Conservation (phyloP, 108 stramenopile species). For the Nitzschia palea region DNA sequence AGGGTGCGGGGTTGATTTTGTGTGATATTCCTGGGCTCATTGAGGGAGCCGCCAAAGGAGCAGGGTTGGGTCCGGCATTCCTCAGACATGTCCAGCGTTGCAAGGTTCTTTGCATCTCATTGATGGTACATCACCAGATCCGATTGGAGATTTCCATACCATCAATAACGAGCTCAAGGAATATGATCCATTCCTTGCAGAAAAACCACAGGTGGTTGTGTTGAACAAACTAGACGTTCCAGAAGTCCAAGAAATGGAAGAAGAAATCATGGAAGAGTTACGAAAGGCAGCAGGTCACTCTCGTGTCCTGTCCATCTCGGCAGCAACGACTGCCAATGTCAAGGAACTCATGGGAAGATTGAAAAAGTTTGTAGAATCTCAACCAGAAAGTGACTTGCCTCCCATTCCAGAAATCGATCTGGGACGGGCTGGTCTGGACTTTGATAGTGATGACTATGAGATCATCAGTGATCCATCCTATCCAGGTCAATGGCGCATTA, state of each 20-base stretch:
- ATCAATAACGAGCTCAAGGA: constrained; percentile 90
- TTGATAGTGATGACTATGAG: constrained; percentile 86
- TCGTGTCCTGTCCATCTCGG: constrained; percentile 85
- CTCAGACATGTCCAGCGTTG: constrained; percentile 91
- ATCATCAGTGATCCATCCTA: constrained; percentile 86
- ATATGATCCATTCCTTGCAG: constrained; percentile 82
- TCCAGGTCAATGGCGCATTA: constrained; percentile 88
- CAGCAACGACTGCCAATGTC: constrained; percentile 81
- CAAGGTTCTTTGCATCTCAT: constrained; percentile 93
- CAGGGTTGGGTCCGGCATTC: constrained; percentile 90
- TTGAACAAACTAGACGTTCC: constrained; percentile 92
- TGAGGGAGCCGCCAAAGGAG: constrained; percentile 82
- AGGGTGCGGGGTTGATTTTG: constrained; percentile 82
- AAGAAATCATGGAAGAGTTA: constrained; percentile 65
- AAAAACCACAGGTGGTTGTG: constrained; percentile 95
- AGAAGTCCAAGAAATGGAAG: constrained; percentile 78
- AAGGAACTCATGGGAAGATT: constrained; percentile 91
- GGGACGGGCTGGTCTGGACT: constrained; percentile 72
- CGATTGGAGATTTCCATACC: constrained; percentile 88
- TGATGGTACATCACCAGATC: constrained; percentile 92
- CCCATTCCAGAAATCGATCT: constrained; percentile 78
- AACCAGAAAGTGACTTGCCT: constrained; percentile 73
- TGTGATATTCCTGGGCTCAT: constrained; percentile 95
- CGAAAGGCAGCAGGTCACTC: constrained; percentile 79
- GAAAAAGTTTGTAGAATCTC: constrained; percentile 84